phyloP scores from a whole-genome alignment of 495 filamentous ascomycete genomes.

The Penicillium herquei region DNA sequence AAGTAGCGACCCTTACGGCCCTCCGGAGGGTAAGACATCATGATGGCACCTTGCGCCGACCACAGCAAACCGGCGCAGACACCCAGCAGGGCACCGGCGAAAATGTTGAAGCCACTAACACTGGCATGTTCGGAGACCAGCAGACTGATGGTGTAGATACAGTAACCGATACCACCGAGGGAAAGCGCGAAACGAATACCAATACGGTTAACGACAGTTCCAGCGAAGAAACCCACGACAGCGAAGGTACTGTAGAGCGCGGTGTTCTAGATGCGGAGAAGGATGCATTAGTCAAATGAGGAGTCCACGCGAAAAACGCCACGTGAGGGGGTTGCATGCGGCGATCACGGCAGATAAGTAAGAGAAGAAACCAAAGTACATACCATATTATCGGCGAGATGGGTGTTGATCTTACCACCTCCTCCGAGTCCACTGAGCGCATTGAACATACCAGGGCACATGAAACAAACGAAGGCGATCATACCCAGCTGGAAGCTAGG shows the following conservation, averaged over 20 bases:
- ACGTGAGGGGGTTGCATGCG: no score
- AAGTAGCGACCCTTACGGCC: constrained; percentile 49
- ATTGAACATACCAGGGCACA: constrained; percentile 84
- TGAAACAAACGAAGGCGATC: constrained; percentile 68
- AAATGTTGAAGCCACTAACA: constrained; percentile 74
- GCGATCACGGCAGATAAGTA: no score
- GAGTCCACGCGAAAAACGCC: not conserved
- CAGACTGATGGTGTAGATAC: constrained; percentile 43
- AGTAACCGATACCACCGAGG: constrained; percentile 48
- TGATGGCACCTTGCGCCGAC: constrained; percentile 53
- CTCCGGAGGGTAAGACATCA: constrained; percentile 53
- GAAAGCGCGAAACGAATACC: constrained; percentile 42
- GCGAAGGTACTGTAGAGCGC: constrained; percentile 64
- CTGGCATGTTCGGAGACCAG: constrained; percentile 61
- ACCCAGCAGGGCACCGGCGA: constrained; percentile 52
- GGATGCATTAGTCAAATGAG: not conserved
- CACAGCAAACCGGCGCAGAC: constrained; percentile 50
- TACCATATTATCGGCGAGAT: constrained; percentile 41
- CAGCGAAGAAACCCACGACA: constrained; percentile 54
- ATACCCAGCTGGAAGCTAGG: constrained; percentile 54
- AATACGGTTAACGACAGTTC: constrained; percentile 47
- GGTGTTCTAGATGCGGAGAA: constrained; percentile 30
- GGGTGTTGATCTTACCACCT: constrained; percentile 44
- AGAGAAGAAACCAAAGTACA: not conserved
- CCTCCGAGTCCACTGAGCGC: constrained; percentile 56